Percentiles rank a stretch among this genome's conserved stretches.
Conservation (phyloP, 2,329 filamentous ascomycete species). For the Trichoderma sp. region DNA sequence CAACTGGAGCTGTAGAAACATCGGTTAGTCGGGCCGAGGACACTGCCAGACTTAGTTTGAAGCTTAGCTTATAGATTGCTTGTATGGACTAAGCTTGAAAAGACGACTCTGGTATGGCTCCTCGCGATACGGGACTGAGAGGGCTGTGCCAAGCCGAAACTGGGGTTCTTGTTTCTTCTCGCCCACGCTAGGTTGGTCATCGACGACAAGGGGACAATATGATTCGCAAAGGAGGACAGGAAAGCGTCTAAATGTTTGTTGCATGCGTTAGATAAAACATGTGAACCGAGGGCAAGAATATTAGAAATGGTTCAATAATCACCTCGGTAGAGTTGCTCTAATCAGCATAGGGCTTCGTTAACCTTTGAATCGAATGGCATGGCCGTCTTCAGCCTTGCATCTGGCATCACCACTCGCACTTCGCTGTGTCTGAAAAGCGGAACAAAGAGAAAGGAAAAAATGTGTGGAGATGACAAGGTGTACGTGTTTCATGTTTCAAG, state of each 20-base stretch:
- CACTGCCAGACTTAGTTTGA: neutral
- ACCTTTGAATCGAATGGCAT: neutral
- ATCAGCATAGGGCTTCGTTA: neutral
- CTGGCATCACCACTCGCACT: neutral
- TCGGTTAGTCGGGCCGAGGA: slow-evolving; percentile 4
- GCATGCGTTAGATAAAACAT: neutral
- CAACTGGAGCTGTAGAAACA: neutral
- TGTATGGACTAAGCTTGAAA: neutral
- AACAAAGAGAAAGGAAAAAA: neutral
- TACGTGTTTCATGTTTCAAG: slow-evolving; percentile 1
- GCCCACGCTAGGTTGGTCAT: neutral
- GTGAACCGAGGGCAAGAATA: neutral
- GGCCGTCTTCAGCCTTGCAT: neutral
- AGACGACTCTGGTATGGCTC: neutral
- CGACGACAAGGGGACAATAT: neutral
- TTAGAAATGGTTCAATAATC: neutral
- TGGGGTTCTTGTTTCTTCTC: neutral
- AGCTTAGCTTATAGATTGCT: neutral
- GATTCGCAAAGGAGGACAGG: neutral
- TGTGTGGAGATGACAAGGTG: neutral
- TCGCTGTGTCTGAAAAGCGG: neutral
- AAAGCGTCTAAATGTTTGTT: neutral
- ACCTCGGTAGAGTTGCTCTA: neutral
- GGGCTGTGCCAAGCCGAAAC: neutral
- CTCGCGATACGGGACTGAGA: neutral